Conservation (phyloP, 106 monocot genomes). For the Dendrobium chrysotoxum region DNA sequence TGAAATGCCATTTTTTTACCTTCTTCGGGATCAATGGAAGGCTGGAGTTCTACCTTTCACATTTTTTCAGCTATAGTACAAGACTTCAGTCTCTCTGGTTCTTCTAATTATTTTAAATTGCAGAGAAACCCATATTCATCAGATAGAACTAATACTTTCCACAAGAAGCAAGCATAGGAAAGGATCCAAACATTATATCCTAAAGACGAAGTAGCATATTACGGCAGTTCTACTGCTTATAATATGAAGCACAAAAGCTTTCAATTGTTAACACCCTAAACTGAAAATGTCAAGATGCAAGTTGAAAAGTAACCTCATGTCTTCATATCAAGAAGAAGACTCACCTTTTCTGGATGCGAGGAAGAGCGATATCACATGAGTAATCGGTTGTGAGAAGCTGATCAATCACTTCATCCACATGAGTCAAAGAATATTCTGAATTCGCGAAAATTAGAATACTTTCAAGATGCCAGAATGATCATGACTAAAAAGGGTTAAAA, state of each 20-base stretch:
- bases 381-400: conserved; percentile 83
- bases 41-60: neutral
- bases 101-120: neutral
- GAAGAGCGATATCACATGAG: conserved; percentile 85
- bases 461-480: neutral
- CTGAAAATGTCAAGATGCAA: neutral
- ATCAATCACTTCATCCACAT: conserved; percentile 92
- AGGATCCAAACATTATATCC: neutral
- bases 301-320: neutral
- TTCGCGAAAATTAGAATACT: neutral
- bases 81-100: neutral
- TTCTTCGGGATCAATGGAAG: neutral
- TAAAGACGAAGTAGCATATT: neutral
- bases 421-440: conserved; percentile 59
- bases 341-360: conserved; percentile 80
- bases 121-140: neutral
- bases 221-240: neutral
- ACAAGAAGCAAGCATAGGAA: neutral
- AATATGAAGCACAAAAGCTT: neutral
- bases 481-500: neutral
- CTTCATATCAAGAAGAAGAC: neutral
- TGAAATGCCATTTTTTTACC: neutral
- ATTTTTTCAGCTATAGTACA: neutral
- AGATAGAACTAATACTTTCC: neutral
- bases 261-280: neutral